phyloP scores from a whole-genome alignment of 2,329 filamentous ascomycete genomes.

The Eutypa lata region DNA sequence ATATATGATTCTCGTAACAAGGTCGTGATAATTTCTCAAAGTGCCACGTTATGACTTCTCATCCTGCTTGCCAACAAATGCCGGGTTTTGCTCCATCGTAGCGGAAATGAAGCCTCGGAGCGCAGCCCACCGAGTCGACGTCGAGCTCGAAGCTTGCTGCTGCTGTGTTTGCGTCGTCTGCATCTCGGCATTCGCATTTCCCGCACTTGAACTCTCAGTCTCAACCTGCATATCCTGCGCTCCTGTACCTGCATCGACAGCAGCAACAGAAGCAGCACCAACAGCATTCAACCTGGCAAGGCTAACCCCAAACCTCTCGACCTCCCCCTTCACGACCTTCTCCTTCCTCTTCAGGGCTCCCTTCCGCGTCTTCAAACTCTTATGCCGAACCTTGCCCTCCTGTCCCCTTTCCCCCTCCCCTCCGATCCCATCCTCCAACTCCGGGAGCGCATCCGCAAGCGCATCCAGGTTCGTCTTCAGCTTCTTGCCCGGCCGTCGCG shows the following conservation, averaged over 20 bases:
- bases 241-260: neutral
- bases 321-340: slow-evolving; percentile 74
- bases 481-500: slow-evolving; percentile 71
- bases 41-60: slow-evolving; percentile 8
- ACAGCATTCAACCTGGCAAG: slow-evolving; percentile 67
- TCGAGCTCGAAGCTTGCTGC: slow-evolving; percentile 29
- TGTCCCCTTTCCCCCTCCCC: slow-evolving; percentile 39
- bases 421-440: slow-evolving; percentile 46
- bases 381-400: slow-evolving; percentile 66
- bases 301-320: slow-evolving; percentile 78
- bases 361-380: slow-evolving; percentile 69
- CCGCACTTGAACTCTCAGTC: too few relatives aligned
- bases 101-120: slow-evolving; percentile 78
- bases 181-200: slow-evolving; percentile 12
- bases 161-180: slow-evolving; percentile 7
- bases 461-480: slow-evolving; percentile 71
- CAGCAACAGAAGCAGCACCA: slow-evolving; percentile 13
- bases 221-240: slow-evolving; percentile 3
- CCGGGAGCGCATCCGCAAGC: slow-evolving; percentile 77
- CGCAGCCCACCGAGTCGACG: slow-evolving; percentile 71
- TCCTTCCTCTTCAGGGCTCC: slow-evolving; percentile 84
- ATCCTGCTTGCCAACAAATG: slow-evolving; percentile 51
- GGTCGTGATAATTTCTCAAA: neutral
- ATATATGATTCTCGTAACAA: neutral
- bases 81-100: slow-evolving; percentile 86